A percentile compares a stretch with the other conserved stretches of the same genome.
Evolutionary conservation across 371 early-diverging fungal species (phyloP).

Genomic region (Dichotomocladium elegans): DNA sequence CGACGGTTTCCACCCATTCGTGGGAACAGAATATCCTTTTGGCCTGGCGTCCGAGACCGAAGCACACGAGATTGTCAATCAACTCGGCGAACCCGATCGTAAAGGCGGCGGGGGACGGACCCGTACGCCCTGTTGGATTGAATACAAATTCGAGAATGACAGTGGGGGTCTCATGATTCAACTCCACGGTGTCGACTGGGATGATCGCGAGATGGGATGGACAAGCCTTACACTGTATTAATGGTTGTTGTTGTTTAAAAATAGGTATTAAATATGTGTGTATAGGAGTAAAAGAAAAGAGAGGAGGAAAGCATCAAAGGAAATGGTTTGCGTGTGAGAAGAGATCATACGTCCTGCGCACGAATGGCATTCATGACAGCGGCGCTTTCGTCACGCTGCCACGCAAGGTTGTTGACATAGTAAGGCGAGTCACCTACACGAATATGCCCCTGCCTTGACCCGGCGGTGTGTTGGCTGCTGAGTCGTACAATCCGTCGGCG

Average conservation of each 20-base stretch:
- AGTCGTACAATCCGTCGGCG: slow-evolving; percentile 6
- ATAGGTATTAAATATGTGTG: too few relatives aligned
- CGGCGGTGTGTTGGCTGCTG: background rate
- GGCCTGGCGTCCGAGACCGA: slow-evolving; percentile 21
- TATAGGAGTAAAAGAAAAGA: too few relatives aligned
- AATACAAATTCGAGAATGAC: slow-evolving; percentile 33
- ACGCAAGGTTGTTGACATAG: background rate
- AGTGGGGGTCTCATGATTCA: slow-evolving; percentile 32
- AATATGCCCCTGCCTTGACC: background rate
- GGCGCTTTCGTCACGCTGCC: background rate
- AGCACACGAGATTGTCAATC: slow-evolving; percentile 41
- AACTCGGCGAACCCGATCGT: slow-evolving; percentile 43
- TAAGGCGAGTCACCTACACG: slow-evolving; percentile 3
- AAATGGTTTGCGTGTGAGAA: too few relatives aligned
- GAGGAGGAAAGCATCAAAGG: too few relatives aligned
- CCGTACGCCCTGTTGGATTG: slow-evolving; percentile 45
- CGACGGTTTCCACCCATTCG: slow-evolving; percentile 33
- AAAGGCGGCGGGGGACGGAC: slow-evolving; percentile 48
- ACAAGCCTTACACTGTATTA: slow-evolving; percentile 10
- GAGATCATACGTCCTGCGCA: too few relatives aligned
- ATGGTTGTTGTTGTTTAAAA: background rate
- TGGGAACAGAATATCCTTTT: slow-evolving; percentile 7
- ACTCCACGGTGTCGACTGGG: slow-evolving; percentile 48
- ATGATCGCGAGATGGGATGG: slow-evolving; percentile 51
- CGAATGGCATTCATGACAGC: slow-evolving; percentile 2